Base-by-base conservation (phyloP, 2,329 filamentous ascomycete genomes). In the Madurella mycetomatis region DNA sequence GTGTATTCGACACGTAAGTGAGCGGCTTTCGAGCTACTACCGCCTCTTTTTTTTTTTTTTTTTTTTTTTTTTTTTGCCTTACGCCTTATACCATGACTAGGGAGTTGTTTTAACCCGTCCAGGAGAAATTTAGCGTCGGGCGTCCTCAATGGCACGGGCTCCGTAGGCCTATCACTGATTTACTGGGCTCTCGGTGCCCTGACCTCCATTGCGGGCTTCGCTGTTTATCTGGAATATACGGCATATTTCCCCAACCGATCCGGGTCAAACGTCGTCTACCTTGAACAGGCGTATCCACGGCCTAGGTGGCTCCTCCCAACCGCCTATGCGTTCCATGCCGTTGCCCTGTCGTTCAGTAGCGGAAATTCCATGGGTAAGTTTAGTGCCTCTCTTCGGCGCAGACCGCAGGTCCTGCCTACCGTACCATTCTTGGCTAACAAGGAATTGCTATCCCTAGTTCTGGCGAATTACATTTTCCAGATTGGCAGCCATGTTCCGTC, bases 221-320 rank as follows among this genome's bases (percentile, higher is more conserved):
- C 75, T 0, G 77, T 85, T 0, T 87, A 87, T 53, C 77, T 87
- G 9, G 85, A 88, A 62, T 79, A 81, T 13, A 78, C 83, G 0
- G 75, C 81, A 1, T 87, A 83, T 57, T 88, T 87, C 55, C 84
- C 84, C 0, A 86, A 80, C 62, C 79, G 85, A 8, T 85, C 81
- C 1, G 85, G 84, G 0, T 78, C 79, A 0, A 83, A 88, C 61
- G 84, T 85, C 0, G 84, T 85, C 0, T 88, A 86, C 60, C 74
- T 88, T 0, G 85, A 88, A 60, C 85, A 88, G 62, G 81, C 83
- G 0, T 88, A 79, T 58, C 84, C 84, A 1, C 75, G 82, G 1
- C 85, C 85, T 0, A 78, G 75, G 51, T 85, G 82, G 63, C 76
- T 88, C 56, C 81, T 88, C 47, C 83, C 84, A 0, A 81, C 81